Evolutionary conservation across 2,329 filamentous ascomycete species (phyloP), one percentile per base, ranked within the genome.

Genomic region (Apiospora malaysiana): DNA sequence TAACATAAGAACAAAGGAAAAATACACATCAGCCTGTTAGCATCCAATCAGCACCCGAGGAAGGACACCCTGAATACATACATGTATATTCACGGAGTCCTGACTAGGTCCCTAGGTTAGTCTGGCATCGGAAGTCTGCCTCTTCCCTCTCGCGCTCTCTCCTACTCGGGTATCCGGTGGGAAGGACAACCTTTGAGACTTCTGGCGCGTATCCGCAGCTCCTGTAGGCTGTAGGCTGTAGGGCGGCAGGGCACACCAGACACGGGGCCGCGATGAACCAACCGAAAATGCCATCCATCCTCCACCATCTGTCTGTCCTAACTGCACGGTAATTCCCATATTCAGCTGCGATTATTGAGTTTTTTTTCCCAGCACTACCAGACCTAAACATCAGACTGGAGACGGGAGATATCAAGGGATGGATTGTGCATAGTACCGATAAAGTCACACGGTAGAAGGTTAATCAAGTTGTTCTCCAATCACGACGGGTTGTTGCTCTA

Each of bases 181-280:
- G 56, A 63, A 63, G 56, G 32, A 63, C 56, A 63, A 21, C 32
- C 32, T 63, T 21, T 63, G 51, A 59, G 51, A 59, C 51, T 59
- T 59, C 51, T 21, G 51, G 51, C 27, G 51, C 51, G 32, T 59
- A 37, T 32, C 7, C 51, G 27, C 51, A 59, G 21, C 51, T 59
- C 51, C 47, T 49, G n/a, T 14, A 45, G 42, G 42, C 47, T 49
- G n/a, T 14, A 45, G 42, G 42, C 51, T 59, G 27, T 37, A 59
- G 32, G 51, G 27, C 32, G 51, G 51, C 21, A 32, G 47, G 47
- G n/a, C 23, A 49, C 47, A 49, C 47, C 47, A n/a, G 51, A 27
- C 51, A 27, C 51, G 25, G 21, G 25, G 51, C 51, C 49, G 32
- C 27, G 51, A 32, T 32, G 51, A 45, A 45, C 42, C 42, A 45